These are phyloP conservation scores for Calonectria pteridis DNA, from an alignment of 2,329 filamentous ascomycete species.

Conservation along the genomic window DNA sequence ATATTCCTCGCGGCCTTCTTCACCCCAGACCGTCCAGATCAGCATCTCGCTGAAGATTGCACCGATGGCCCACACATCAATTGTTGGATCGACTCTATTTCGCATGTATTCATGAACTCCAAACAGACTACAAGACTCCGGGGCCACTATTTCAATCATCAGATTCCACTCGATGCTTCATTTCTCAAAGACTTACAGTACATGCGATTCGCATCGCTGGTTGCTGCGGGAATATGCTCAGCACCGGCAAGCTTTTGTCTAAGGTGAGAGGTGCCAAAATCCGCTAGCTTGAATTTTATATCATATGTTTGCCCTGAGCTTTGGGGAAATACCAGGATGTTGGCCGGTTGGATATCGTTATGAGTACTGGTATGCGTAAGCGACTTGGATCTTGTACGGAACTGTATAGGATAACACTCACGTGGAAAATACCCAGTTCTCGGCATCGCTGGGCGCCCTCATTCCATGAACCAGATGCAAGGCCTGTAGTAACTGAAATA, in stretches of 20 bases:
- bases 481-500: slow-evolving; percentile 1
- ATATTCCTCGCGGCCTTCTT: slow-evolving; percentile 8
- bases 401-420: background rate
- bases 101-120: background rate
- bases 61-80: slow-evolving; percentile 26
- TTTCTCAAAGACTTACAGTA: slow-evolving; percentile 17
- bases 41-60: slow-evolving; percentile 29
- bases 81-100: background rate
- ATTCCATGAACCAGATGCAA: background rate
- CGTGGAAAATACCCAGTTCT: background rate
- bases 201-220: slow-evolving; percentile 23
- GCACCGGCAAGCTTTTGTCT: background rate
- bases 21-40: slow-evolving; percentile 24
- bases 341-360: slow-evolving; percentile 29
- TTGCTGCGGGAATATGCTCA: rapidly evolving
- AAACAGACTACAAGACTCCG: background rate
- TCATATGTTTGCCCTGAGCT: background rate
- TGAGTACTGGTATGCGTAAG: slow-evolving; percentile 10
- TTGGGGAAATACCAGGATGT: slow-evolving; percentile 27
- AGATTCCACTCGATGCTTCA: background rate
- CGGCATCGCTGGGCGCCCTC: background rate
- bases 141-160: slow-evolving; percentile 8
- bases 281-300: slow-evolving; percentile 13
- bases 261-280: slow-evolving; percentile 21
- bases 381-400: background rate